Evolutionary conservation across 495 filamentous ascomycete genomes (phyloP), one percentile per base, ranked within the genome.

Genomic region (Aspergillus leporis): DNA sequence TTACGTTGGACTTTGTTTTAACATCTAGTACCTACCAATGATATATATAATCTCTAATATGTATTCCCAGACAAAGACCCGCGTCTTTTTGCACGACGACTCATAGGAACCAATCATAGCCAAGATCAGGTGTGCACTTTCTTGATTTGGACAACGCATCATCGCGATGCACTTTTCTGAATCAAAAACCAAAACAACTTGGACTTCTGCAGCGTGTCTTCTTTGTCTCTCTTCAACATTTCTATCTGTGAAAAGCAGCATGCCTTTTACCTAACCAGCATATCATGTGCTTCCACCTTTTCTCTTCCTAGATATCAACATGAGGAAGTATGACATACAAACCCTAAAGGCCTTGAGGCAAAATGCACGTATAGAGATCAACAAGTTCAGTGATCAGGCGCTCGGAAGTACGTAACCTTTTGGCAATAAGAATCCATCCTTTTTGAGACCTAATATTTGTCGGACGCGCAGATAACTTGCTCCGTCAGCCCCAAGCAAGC

Each of bases 251-350:
- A 36, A 12, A 36, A 36, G 2, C 8, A 36, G 13, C 13, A 36
- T 36, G 34, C 34, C 3, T 36, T 36, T 14, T 14, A 8, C n/a
- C 9, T 45, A 21, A 9, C 36, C 16, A 40, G 25, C 3, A 40
- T 40, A 43, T 23, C 43, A 12, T 23, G 43, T 4, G 19, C 21
- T 23, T 47, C 19, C 18, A 7, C 43, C 3, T 5, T 23, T 2
- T 7, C 12, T 14, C 25, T 51, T 47, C 52, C 41, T 16, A 30
- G 19, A 16, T 49, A 47, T 36, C 40, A 58, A n/a, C 60, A 73
- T 68, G 55, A 69, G 69, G 64, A 77, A 64, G 64, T 79, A 79
- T 62, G 68, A 65, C 31, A 65, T 75, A 53, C 69, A 65, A 53
- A 72, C 72, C 30, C 67, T 79, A 48, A 55, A 76, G 71, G 73